phyloP scores from a whole-genome alignment of 441 rosid species.

The Populus hybrid region DNA sequence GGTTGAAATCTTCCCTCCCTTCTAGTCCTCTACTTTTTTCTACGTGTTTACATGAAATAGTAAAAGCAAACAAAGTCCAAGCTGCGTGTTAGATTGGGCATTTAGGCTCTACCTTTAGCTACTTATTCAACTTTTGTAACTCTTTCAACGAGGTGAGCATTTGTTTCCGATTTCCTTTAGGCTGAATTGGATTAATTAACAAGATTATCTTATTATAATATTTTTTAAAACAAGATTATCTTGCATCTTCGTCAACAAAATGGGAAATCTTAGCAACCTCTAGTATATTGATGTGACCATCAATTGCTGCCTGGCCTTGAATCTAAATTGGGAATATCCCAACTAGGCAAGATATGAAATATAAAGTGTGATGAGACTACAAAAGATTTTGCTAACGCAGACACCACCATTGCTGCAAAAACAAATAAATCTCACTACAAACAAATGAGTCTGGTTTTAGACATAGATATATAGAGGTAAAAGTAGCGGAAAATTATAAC shows the following conservation, averaged over 20 bases:
- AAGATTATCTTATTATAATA: too few relatives aligned
- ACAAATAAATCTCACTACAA: not conserved
- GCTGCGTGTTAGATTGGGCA: not conserved
- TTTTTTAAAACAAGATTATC: not conserved
- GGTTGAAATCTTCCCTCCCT: too few relatives aligned
- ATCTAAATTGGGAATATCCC: not conserved
- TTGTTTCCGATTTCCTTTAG: too few relatives aligned
- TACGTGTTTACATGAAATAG: not conserved
- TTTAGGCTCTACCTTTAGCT: not conserved
- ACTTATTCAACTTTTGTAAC: not conserved
- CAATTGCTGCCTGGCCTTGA: not conserved
- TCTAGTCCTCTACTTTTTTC: not conserved
- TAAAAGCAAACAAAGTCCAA: not conserved
- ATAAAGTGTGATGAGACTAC: not conserved
- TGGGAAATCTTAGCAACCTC: not conserved
- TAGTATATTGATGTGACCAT: slow-evolving; percentile 15
- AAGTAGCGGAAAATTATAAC: too few relatives aligned
- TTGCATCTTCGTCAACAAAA: not conserved
- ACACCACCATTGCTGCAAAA: not conserved
- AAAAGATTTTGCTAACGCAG: not conserved
- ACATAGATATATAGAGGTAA: too few relatives aligned
- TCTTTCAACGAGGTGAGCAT: not conserved
- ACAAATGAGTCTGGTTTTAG: too few relatives aligned
- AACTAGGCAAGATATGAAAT: not conserved
- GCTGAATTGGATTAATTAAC: not conserved